These are phyloP conservation scores for Candida germanica DNA, from an alignment of 805 yeast species.

Conservation along the genomic window DNA sequence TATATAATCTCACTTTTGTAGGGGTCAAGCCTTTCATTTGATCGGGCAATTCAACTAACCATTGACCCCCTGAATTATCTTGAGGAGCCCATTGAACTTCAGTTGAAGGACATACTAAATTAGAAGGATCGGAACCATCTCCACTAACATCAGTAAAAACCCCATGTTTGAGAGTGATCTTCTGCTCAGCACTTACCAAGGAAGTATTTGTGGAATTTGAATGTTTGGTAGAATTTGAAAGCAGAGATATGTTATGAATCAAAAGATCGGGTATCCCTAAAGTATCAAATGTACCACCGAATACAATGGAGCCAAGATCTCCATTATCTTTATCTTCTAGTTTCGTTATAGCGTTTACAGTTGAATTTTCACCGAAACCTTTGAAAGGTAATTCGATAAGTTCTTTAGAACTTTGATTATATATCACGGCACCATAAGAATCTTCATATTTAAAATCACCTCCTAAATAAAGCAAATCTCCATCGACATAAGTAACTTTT, in stretches of 20 bases:
- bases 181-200: conserved; percentile 52
- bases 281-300: conserved; percentile 74
- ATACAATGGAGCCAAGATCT: conserved; percentile 51
- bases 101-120: conserved; percentile 58
- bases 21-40: conserved; percentile 52
- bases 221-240: conserved; percentile 19
- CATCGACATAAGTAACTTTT: conserved; percentile 36
- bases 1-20: conserved; percentile 68
- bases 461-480: conserved; percentile 65
- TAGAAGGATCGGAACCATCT: conserved; percentile 22
- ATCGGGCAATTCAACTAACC: conserved; percentile 60
- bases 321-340: conserved; percentile 30
- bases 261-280: conserved; percentile 52
- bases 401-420: conserved; percentile 45
- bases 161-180: conserved; percentile 58
- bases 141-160: conserved; percentile 47
- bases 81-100: conserved; percentile 51
- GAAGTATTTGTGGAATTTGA: conserved; percentile 37
- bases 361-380: conserved; percentile 66
- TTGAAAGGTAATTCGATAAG: conserved; percentile 59
- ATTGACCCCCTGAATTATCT: conserved; percentile 53
- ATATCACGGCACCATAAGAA: conserved; percentile 60
- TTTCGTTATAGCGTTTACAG: conserved; percentile 60
- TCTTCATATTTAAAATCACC: conserved; percentile 63
- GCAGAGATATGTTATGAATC: conserved; percentile 29